Conservation (phyloP, 352 stramenopile species). For the Phytophthora megakarya region DNA sequence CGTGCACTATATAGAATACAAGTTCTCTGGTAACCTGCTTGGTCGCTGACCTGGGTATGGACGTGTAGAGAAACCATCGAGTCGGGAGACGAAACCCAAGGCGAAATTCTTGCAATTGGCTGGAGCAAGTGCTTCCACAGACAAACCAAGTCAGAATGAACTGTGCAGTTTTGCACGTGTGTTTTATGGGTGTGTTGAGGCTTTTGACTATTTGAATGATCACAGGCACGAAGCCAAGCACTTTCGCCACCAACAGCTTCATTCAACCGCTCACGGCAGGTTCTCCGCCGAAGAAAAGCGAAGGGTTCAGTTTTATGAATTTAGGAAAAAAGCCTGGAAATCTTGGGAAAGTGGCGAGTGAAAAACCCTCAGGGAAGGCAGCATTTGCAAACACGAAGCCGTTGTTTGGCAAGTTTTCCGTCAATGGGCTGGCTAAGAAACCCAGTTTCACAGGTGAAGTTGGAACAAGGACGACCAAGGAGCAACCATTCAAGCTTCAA, state of each 20-base stretch:
- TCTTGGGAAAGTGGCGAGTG: not conserved
- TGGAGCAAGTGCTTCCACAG: not conserved
- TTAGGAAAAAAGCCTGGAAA: constrained; percentile 21
- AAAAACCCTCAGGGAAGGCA: constrained; percentile 10
- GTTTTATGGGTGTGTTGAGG: not conserved
- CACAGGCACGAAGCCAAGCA: constrained; percentile 8
- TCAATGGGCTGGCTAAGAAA: constrained; percentile 15
- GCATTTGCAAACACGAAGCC: constrained; percentile 18
- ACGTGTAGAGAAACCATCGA: constrained; percentile 27
- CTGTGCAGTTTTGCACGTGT: not conserved
- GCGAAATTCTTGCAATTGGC: constrained; percentile 18
- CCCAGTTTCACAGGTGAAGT: not conserved
- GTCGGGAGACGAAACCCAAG: constrained; percentile 25
- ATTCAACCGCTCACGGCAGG: constrained; percentile 9
- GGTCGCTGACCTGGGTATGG: not conserved
- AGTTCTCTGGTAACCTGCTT: not conserved
- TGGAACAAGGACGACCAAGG: constrained; percentile 5
- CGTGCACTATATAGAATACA: constrained; percentile 9
- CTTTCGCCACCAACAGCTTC: constrained; percentile 23
- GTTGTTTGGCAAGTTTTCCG: constrained; percentile 26
- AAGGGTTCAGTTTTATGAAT: constrained; percentile 32
- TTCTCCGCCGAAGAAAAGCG: constrained; percentile 14
- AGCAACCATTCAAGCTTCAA: constrained; percentile 13
- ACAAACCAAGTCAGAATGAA: constrained; percentile 29
- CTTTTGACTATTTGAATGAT: not conserved